Percentiles rank a stretch among this genome's conserved stretches.
phyloP scores from a whole-genome alignment of 1,139 yeast species.

The Kurtzmaniella quercitrusa region DNA sequence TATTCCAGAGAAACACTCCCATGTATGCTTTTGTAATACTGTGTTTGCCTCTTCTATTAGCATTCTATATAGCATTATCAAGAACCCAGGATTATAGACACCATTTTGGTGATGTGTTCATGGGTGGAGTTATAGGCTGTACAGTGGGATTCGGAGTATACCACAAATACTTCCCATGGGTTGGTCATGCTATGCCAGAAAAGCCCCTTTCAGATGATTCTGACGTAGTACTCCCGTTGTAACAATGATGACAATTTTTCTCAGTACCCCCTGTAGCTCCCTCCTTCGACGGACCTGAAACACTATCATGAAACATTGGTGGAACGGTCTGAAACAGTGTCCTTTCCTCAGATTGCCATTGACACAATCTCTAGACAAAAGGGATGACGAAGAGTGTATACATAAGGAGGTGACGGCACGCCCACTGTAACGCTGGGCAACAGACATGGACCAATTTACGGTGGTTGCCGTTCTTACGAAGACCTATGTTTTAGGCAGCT shows the following conservation, averaged over 20 bases:
- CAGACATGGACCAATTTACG: constrained; percentile 1
- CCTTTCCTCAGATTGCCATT: too few relatives aligned
- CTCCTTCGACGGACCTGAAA: neutral
- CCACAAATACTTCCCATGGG: constrained; percentile 41
- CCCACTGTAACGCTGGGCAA: too few relatives aligned
- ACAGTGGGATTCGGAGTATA: constrained; percentile 46
- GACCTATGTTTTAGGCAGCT: neutral
- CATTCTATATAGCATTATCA: constrained; percentile 53
- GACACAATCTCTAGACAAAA: too few relatives aligned
- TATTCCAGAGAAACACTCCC: constrained; percentile 11
- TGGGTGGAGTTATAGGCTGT: constrained; percentile 54
- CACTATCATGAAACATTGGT: neutral
- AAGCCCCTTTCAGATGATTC: constrained; percentile 11
- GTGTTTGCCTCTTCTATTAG: constrained; percentile 22
- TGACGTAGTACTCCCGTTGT: constrained; percentile 11
- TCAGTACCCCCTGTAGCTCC: constrained; percentile 8
- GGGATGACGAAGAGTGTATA: too few relatives aligned
- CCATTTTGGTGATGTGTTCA: constrained; percentile 62
- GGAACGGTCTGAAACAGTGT: too few relatives aligned
- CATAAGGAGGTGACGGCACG: too few relatives aligned
- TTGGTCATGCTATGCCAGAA: constrained; percentile 4
- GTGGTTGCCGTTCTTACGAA: constrained; percentile 1
- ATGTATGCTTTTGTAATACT: constrained; percentile 14
- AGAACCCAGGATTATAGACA: constrained; percentile 76
- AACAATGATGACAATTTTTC: constrained; percentile 1